phyloP scores from a whole-genome alignment of 2,329 filamentous ascomycete genomes.

The Aspergillus japonicus region DNA sequence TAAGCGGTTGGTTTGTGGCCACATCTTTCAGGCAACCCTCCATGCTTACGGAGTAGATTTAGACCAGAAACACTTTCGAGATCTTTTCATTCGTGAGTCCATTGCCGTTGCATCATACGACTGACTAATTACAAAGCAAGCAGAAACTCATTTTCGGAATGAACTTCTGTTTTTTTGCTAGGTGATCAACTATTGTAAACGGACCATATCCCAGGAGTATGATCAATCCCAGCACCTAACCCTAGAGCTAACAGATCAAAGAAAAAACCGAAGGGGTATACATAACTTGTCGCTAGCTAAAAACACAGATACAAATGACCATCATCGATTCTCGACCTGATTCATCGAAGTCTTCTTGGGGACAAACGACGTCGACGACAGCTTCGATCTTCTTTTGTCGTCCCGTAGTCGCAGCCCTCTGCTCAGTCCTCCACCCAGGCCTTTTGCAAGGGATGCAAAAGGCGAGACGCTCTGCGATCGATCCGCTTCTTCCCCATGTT shows the following conservation, averaged over 20 bases:
- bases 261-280: slow-evolving; percentile 8
- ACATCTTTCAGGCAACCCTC: background rate
- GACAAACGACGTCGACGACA: slow-evolving; percentile 16
- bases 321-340: slow-evolving; percentile 22
- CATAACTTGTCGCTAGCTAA: background rate
- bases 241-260: background rate
- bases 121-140: too few species aligned
- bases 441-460: slow-evolving; percentile 42
- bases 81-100: background rate
- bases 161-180: too few species aligned
- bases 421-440: slow-evolving; percentile 44
- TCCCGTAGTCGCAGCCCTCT: slow-evolving; percentile 38
- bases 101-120: too few species aligned
- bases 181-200: too few species aligned
- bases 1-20: background rate
- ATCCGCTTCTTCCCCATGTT: slow-evolving; percentile 36
- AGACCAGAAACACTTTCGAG: background rate
- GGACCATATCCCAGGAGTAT: background rate
- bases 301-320: slow-evolving; percentile 1
- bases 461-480: slow-evolving; percentile 36
- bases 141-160: too few species aligned
- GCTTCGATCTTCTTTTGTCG: slow-evolving; percentile 29
- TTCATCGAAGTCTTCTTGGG: slow-evolving; percentile 26
- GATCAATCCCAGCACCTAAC: background rate
- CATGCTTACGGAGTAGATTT: too few species aligned